Percentiles rank a stretch among this genome's conserved stretches.
phyloP scores from a whole-genome alignment of 805 yeast genomes.

The Teunomyces lycoperdinae region DNA sequence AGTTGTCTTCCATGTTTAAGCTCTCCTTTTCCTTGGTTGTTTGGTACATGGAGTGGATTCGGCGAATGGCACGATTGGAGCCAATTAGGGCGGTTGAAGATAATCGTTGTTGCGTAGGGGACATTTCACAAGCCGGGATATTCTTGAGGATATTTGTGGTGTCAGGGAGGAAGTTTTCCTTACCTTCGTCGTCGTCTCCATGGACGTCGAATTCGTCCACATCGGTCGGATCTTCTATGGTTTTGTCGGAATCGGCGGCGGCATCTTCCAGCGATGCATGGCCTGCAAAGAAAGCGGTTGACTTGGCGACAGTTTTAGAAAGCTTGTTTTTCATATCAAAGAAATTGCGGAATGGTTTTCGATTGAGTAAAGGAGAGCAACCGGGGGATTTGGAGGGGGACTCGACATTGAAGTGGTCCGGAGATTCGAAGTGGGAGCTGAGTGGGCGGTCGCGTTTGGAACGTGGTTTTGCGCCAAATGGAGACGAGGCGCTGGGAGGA shows the following conservation, averaged over 20 bases:
- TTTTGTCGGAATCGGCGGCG: constrained; percentile 1
- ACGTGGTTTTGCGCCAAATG: constrained; percentile 8
- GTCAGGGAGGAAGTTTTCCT: constrained; percentile 5
- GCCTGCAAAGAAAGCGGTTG: not conserved
- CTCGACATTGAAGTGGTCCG: constrained; percentile 17
- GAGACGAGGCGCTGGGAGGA: not conserved
- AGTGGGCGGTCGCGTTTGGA: constrained; percentile 27
- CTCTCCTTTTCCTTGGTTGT: constrained; percentile 34
- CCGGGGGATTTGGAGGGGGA: not conserved
- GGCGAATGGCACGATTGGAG: constrained; percentile 38
- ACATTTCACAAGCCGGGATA: constrained; percentile 1
- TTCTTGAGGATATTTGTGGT: constrained; percentile 12
- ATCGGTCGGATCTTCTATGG: constrained; percentile 4
- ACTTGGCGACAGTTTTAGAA: constrained; percentile 10
- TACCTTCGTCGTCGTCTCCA: constrained; percentile 12
- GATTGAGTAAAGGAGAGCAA: constrained; percentile 17
- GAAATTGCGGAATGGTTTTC: constrained; percentile 28
- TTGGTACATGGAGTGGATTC: constrained; percentile 71
- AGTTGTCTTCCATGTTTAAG: constrained; percentile 27
- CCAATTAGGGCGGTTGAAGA: not conserved
- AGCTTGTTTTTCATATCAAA: constrained; percentile 18
- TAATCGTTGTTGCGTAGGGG: constrained; percentile 1
- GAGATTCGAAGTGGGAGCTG: constrained; percentile 39
- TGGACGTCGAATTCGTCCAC: constrained; percentile 10
- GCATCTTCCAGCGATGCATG: constrained; percentile 3